These are phyloP conservation scores for Kalanchoe fedtschenkoi DNA, from an alignment of 164 flowering plant genomes.

Conservation along the genomic window DNA sequence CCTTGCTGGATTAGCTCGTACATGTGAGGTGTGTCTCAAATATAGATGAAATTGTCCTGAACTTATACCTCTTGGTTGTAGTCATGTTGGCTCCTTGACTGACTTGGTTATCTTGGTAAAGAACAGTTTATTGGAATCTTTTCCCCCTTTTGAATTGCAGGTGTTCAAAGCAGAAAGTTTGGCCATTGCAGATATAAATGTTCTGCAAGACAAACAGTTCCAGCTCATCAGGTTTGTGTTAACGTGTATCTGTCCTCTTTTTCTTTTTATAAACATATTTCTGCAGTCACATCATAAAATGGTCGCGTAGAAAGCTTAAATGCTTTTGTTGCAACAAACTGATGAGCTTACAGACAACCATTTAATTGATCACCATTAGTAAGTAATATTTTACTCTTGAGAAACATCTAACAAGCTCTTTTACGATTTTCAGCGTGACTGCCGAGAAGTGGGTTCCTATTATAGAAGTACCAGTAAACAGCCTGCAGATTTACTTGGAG, in stretches of 20 bases:
- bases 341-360: background rate
- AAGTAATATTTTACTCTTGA: slow-evolving; percentile 1
- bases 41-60: background rate
- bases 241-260: background rate
- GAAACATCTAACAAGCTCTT: background rate
- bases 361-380: background rate
- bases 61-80: slow-evolving; percentile 1
- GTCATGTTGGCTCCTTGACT: background rate
- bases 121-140: background rate
- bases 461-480: slow-evolving; percentile 69
- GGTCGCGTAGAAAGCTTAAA: background rate
- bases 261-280: background rate
- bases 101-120: background rate
- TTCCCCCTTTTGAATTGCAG: slow-evolving; percentile 20
- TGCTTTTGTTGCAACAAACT: background rate
- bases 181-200: slow-evolving; percentile 55
- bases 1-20: slow-evolving; percentile 91
- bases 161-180: slow-evolving; percentile 78
- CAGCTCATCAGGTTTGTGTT: slow-evolving; percentile 76
- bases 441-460: slow-evolving; percentile 98
- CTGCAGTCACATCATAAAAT: background rate
- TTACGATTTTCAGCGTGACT: slow-evolving; percentile 59
- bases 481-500: slow-evolving; percentile 60
- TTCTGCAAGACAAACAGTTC: slow-evolving; percentile 83
- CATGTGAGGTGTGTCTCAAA: slow-evolving; percentile 64